Evolutionary conservation across 1,139 yeast species (phyloP).

Genomic region (Schizosaccharomyces versatilis): DNA sequence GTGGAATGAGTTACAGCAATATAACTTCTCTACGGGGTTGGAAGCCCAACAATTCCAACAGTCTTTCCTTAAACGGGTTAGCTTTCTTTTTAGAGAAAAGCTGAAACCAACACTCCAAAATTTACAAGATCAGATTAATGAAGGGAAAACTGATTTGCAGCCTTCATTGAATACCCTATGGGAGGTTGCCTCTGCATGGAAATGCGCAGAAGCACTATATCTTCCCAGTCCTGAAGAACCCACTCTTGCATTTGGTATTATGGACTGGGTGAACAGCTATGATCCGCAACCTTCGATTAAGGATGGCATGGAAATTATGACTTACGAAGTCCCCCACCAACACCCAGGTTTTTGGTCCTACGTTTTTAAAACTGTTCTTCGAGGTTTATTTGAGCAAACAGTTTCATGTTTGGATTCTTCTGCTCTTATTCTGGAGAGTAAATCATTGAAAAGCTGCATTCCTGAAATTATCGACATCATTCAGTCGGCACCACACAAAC

Average conservation of each 20-base stretch:
- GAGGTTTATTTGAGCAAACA: conserved; percentile 44
- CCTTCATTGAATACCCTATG: conserved; percentile 2
- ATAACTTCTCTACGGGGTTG: not conserved
- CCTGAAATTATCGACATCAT: conserved; percentile 9
- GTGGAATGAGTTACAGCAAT: not conserved
- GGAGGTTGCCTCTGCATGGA: conserved; percentile 3
- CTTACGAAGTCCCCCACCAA: conserved; percentile 13
- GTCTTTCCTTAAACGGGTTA: not conserved
- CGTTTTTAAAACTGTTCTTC: conserved; percentile 31
- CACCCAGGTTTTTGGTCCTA: conserved; percentile 46
- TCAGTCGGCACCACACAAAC: conserved; percentile 11
- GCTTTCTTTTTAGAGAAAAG: not conserved
- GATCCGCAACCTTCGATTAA: conserved; percentile 14
- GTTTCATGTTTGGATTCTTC: conserved; percentile 12
- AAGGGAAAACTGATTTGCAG: not conserved
- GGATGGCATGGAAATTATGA: conserved; percentile 14
- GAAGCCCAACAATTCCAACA: not conserved
- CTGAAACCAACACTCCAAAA: not conserved
- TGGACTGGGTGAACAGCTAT: conserved; percentile 12
- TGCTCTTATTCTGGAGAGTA: conserved; percentile 10
- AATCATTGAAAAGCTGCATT: conserved; percentile 7
- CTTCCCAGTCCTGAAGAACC: conserved; percentile 2
- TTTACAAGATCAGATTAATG: not conserved
- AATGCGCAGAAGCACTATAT: conserved; percentile 8
- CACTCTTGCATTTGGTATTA: conserved; percentile 2